Conservation (phyloP, 345 rosid genomes). For the Pugionium dolabratum region DNA sequence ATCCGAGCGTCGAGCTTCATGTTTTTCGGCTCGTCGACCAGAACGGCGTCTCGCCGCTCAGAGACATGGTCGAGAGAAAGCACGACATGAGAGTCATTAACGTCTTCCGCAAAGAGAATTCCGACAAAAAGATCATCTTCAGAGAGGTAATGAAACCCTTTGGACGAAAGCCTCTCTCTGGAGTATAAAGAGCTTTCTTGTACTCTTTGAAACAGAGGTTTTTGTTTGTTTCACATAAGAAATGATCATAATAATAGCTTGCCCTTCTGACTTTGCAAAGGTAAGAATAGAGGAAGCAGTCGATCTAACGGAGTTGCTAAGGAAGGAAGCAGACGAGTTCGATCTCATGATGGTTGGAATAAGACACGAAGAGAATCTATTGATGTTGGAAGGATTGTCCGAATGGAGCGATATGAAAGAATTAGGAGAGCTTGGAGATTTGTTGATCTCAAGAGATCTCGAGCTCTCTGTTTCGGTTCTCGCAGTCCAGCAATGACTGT, state of each 20-base stretch:
- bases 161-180: no score
- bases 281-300: slow-evolving; percentile 33
- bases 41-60: slow-evolving; percentile 9
- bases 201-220: not conserved
- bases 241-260: no score
- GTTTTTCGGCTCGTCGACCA: slow-evolving; percentile 29
- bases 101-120: slow-evolving; percentile 31
- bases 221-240: not conserved
- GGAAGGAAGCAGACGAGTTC: slow-evolving; percentile 33
- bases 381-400: slow-evolving; percentile 39
- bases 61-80: slow-evolving; percentile 40
- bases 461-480: slow-evolving; percentile 42
- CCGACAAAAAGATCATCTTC: slow-evolving; percentile 21
- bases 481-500: slow-evolving; percentile 45
- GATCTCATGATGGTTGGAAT: slow-evolving; percentile 52
- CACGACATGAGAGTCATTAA: slow-evolving; percentile 36
- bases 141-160: slow-evolving; percentile 24
- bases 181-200: not conserved
- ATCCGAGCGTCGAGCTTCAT: slow-evolving; percentile 35
- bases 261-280: slow-evolving; percentile 18
- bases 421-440: slow-evolving; percentile 47
- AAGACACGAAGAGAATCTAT: slow-evolving; percentile 40
- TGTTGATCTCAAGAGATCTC: slow-evolving; percentile 44
- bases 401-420: slow-evolving; percentile 49
- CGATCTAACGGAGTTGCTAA: slow-evolving; percentile 29